Percentiles rank a stretch among this genome's conserved stretches.
phyloP scores from a whole-genome alignment of 192 early-diverging fungal genomes.

The Pilaira anomala region DNA sequence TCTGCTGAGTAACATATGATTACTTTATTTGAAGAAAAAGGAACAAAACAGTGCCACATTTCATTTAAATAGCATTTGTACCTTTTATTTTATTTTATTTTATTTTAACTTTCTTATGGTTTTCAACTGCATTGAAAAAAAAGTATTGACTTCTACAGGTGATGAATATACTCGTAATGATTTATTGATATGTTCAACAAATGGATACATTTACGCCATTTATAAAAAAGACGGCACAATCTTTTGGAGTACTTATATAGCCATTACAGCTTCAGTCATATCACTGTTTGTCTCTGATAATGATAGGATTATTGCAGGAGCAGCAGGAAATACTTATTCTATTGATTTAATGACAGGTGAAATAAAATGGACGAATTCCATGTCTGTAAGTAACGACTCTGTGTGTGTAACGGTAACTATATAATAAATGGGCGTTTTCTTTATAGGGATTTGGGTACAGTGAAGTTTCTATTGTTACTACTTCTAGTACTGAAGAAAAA shows the following conservation, averaged over 20 bases:
- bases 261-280: background rate
- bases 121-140: too few species aligned
- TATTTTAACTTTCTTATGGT: too few species aligned
- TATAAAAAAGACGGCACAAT: background rate
- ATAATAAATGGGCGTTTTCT: background rate
- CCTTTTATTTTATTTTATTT: too few species aligned
- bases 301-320: background rate
- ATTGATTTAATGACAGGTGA: background rate
- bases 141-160: background rate
- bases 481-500: too few species aligned
- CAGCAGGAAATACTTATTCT: background rate
- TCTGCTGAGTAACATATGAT: too few species aligned
- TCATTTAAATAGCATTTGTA: too few species aligned
- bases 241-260: background rate
- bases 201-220: conserved; percentile 4
- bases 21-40: too few species aligned
- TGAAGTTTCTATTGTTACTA: conserved; percentile 1
- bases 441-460: conserved; percentile 6
- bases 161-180: background rate
- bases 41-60: too few species aligned
- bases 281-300: conserved; percentile 5
- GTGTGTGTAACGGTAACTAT: background rate
- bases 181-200: conserved; percentile 1
- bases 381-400: background rate
- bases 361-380: background rate